A percentile compares a stretch with the other conserved stretches of the same genome.
These are phyloP conservation scores for Wallacemonas sp. DNA, from an alignment of 208 protist species.

Conservation along the genomic window DNA sequence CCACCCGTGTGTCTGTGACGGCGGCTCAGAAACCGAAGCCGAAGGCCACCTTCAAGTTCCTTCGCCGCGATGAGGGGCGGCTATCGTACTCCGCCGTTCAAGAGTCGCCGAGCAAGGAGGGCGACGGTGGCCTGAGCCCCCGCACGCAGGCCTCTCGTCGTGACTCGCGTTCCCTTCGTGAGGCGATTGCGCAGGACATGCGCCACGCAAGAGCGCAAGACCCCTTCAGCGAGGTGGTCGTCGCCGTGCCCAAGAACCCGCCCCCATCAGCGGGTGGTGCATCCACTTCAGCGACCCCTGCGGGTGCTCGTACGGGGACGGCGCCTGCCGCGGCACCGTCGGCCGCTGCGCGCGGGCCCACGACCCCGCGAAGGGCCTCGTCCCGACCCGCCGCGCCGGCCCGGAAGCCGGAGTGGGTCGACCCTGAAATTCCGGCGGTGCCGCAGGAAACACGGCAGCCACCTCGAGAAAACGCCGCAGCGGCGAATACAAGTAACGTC, in stretches of 20 bases:
- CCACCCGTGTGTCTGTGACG: slow-evolving; percentile 52
- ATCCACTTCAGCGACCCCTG: not conserved
- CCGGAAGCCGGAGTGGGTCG: slow-evolving; percentile 40
- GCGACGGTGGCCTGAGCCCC: slow-evolving; percentile 3
- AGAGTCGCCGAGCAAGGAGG: slow-evolving; percentile 9
- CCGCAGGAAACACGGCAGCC: not conserved
- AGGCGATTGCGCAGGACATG: slow-evolving; percentile 87
- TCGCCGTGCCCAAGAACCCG: slow-evolving; percentile 80
- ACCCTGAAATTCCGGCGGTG: slow-evolving; percentile 17
- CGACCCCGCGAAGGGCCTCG: not conserved
- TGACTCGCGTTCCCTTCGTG: slow-evolving; percentile 70
- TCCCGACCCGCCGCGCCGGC: slow-evolving; percentile 2
- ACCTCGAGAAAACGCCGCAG: not conserved
- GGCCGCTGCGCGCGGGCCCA: not conserved
- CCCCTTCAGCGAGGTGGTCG: slow-evolving; percentile 68
- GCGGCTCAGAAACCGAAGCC: slow-evolving; percentile 68
- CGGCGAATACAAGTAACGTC: not conserved
- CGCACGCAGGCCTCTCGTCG: slow-evolving; percentile 20
- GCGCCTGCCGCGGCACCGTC: slow-evolving; percentile 1
- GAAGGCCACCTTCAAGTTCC: slow-evolving; percentile 78
- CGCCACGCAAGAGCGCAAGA: slow-evolving; percentile 70
- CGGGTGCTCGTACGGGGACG: not conserved
- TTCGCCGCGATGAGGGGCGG: slow-evolving; percentile 76
- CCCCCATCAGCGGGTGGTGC: slow-evolving; percentile 22
- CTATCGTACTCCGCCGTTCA: slow-evolving; percentile 63